Evolutionary conservation across 805 yeast species (phyloP), one percentile per base, ranked within the genome.

Genomic region (Komagataella populi): DNA sequence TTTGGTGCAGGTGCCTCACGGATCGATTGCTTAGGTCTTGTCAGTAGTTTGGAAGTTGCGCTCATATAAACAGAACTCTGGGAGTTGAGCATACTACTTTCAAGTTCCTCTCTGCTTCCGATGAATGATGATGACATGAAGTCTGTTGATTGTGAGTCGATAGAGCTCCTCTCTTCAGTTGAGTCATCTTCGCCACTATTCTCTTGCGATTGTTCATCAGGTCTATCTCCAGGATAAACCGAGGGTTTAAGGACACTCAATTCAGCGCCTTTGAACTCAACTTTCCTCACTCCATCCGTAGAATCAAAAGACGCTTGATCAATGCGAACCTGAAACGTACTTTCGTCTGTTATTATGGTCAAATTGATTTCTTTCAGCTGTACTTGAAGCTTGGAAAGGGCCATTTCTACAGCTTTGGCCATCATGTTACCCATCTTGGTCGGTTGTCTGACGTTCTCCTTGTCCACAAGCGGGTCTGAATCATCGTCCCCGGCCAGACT

Each of bases 21-120:
- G 45, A 18, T n/a, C 7, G 47, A 12, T 16, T 24, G 39, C 17
- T 44, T 30, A 12, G 46, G 6, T 18, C n/a, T 48, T 51, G 57
- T 62, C 49, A 73, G 67, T 1, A 78, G 60, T 49, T 76, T 73
- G 0, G 87, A 80, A 8, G 83, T 70, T 2, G 96, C 95, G 64
- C 95, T 86, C 90, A 86, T 80, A 60, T 85, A 87, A 17, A 87
- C 73, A 2, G 89, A 81, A 48, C 80, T 73, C 1, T 87, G 84
- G 52, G 83, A 84, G 49, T 77, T 80, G 51, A 78, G 83, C 1
- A 91, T 80, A 60, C 81, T 83, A 46, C 2, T 46, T 39, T 45
- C 49, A 23, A 36, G 57, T 43, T 50, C 30, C 16, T 45, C 30
- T 12, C 8, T 30, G 1, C 48, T 47, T 4, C 61, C 63, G 56